Base-by-base conservation (phyloP, 495 filamentous ascomycete species). In the Schizothecium vesticola region DNA sequence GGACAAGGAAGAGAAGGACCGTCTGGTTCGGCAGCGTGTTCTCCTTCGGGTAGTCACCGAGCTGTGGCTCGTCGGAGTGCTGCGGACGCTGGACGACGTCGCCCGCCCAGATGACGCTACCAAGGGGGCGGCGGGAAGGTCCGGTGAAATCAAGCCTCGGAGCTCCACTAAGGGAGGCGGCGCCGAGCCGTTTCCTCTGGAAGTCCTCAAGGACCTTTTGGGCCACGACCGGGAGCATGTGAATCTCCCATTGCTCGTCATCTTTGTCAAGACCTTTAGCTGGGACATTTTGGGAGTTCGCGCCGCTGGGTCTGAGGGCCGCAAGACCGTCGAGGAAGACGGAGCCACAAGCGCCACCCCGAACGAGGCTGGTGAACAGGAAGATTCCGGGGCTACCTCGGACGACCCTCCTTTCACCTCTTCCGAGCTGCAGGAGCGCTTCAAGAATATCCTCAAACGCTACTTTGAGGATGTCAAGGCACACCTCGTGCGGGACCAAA, bases 1-100 rank as follows among this genome's bases (percentile, higher is more conserved):
- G 69, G 95, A 99, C 76, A 91, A 92, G 66, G 95, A 99, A 80
- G 95, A 99, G 77, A 97, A 96, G 77, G 95, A 98, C 60, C 89
- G 95, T 0, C 78, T 98, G 29, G 84, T 88, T 24, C 88, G 95
- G 51, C 96, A 99, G 75, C 87, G 96, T 31, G 85, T 92, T 11
- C 85, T 99, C 26, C 81, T 99, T 33, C 87, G 93, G 33, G 90
- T 97, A 2, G 92, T 94, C 43, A 97, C 95, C 12, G 96, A 99
- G 77, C 84, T 99, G 31, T 99, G 96, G 96, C 88, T 99, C 21
- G 92, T 97, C 31, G 92, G 91, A 13, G 90, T 92, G 31, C 79
- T 99, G 62, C 86, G 88, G 71, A 97, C 92, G 56, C 80, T 98
- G 70, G 94, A 98, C 73, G 96, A 99, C 79, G 89, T 92, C 63